Evolutionary conservation across 352 stramenopile species (phyloP).

Genomic region (Blastocystis sp.): DNA sequence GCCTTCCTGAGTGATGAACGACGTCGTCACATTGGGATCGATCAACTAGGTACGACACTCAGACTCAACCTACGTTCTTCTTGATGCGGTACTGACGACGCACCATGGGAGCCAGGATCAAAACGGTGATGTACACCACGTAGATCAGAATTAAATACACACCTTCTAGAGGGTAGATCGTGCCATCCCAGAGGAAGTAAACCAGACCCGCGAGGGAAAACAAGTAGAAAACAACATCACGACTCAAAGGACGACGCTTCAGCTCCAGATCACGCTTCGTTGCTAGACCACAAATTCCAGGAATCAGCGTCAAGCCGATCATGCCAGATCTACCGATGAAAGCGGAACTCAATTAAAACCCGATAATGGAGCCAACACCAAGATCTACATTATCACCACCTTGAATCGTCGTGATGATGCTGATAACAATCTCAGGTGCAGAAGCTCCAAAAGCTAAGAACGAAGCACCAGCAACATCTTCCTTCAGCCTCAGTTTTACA

Average conservation of each 20-base stretch:
- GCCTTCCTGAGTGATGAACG: conserved; percentile 28
- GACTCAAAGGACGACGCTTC: conserved; percentile 57
- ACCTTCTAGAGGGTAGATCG: conserved; percentile 48
- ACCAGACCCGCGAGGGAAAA: conserved; percentile 46
- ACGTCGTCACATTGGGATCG: conserved; percentile 29
- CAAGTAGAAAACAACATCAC: conserved; percentile 61
- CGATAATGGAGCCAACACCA: conserved; percentile 59
- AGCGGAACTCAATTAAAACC: background rate
- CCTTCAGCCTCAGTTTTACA: conserved; percentile 51
- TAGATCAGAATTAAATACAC: conserved; percentile 50
- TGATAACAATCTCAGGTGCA: conserved; percentile 61
- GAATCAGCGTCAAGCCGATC: conserved; percentile 41
- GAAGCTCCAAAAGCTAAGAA: conserved; percentile 52
- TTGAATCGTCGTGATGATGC: conserved; percentile 59
- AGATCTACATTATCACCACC: conserved; percentile 57
- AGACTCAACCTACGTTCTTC: background rate
- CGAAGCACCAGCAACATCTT: conserved; percentile 56
- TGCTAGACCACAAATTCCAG: conserved; percentile 38
- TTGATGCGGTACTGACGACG: conserved; percentile 42
- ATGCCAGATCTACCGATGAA: conserved; percentile 25
- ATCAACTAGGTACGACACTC: background rate
- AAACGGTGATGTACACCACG: conserved; percentile 25
- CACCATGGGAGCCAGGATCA: conserved; percentile 52
- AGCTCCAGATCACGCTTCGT: conserved; percentile 50
- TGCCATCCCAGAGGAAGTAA: conserved; percentile 22